A percentile compares a stretch with the other conserved stretches of the same genome.
These are phyloP conservation scores for Datisca glomerata DNA, from an alignment of 306 rosid species.

Conservation along the genomic window DNA sequence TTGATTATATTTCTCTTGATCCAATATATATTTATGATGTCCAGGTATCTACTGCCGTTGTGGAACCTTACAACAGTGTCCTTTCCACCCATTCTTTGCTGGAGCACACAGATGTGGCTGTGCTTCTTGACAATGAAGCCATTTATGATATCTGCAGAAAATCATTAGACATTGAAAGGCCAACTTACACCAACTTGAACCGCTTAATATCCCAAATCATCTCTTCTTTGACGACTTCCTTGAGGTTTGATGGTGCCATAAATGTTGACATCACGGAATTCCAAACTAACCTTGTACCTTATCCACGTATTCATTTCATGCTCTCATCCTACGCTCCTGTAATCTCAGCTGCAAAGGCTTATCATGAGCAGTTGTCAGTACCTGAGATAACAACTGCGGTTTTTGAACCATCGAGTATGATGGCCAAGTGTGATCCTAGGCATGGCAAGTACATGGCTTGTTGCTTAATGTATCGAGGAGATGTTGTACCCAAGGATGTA, in stretches of 20 bases:
- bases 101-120: conserved; percentile 63
- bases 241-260: conserved; percentile 76
- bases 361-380: conserved; percentile 52
- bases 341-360: conserved; percentile 56
- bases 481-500: conserved; percentile 62
- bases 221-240: conserved; percentile 71
- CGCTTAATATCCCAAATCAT: conserved; percentile 59
- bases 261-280: conserved; percentile 65
- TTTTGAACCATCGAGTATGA: conserved; percentile 68
- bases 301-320: conserved; percentile 78
- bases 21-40: not conserved
- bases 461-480: conserved; percentile 79
- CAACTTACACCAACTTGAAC: conserved; percentile 56
- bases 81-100: conserved; percentile 60
- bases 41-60: conserved; percentile 76
- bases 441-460: conserved; percentile 81
- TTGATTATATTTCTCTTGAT: not conserved
- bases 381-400: conserved; percentile 67
- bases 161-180: conserved; percentile 64
- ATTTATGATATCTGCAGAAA: conserved; percentile 68
- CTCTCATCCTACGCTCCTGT: conserved; percentile 70
- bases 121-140: conserved; percentile 73
- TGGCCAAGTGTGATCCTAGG: conserved; percentile 81
- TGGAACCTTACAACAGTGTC: conserved; percentile 74
- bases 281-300: conserved; percentile 70